Evolutionary conservation across 345 rosid species (phyloP).

Genomic region (Eucalyptus cloeziana): DNA sequence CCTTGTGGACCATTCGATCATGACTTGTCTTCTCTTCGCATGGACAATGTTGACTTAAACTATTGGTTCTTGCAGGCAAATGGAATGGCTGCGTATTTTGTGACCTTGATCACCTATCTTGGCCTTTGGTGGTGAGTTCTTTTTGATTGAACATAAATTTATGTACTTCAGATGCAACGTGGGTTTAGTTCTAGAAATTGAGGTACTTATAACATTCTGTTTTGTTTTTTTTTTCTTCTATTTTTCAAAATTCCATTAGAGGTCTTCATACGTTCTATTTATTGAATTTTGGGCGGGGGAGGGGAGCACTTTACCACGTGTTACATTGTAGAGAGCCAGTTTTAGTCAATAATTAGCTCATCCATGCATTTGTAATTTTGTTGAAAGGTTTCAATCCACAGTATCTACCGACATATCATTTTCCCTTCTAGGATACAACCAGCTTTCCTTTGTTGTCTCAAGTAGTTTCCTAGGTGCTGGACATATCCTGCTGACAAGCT

Average conservation of each 20-base stretch:
- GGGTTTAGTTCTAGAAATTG: background rate
- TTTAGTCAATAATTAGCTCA: background rate
- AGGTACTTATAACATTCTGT: background rate
- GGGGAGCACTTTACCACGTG: background rate
- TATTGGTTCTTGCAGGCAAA: slow-evolving; percentile 53
- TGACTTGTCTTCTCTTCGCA: background rate
- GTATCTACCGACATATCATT: background rate
- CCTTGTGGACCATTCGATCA: background rate
- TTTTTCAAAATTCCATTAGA: background rate
- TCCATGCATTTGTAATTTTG: background rate
- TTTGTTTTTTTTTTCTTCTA: background rate
- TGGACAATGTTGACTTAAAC: background rate
- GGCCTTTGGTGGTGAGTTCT: slow-evolving; percentile 91
- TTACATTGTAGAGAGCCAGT: background rate
- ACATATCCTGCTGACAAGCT: background rate
- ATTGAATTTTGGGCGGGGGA: background rate
- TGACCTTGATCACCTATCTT: slow-evolving; percentile 66
- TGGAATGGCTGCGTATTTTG: slow-evolving; percentile 75
- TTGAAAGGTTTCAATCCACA: background rate
- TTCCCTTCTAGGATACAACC: background rate
- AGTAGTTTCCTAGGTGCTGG: background rate
- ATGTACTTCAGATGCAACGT: background rate
- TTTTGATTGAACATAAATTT: background rate
- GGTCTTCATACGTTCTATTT: background rate
- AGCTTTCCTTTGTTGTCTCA: background rate